Evolutionary conservation across 768 basidiomycete species (phyloP).

Genomic region (Leccinum ochraceum): DNA sequence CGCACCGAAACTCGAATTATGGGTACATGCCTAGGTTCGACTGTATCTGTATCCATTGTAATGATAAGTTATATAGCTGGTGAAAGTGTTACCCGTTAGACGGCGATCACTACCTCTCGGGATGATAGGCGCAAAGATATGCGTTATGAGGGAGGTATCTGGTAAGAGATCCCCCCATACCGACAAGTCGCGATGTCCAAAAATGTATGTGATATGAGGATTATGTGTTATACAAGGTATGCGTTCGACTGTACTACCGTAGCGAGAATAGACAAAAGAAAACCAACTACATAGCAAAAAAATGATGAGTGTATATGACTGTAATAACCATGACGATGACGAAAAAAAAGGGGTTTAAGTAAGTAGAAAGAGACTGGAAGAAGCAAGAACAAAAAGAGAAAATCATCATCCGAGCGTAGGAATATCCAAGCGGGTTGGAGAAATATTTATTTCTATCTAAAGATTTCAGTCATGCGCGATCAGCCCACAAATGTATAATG

Average conservation of each 20-base stretch:
- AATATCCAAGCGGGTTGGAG: neutral
- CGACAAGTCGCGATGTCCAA: neutral
- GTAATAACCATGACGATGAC: neutral
- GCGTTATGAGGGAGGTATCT: neutral
- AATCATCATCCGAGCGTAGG: neutral
- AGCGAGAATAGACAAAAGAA: neutral
- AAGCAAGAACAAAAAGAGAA: neutral
- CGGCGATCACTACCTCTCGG: too few species aligned
- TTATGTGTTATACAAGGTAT: neutral
- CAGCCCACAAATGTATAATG: slow-evolving; percentile 36
- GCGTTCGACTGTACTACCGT: neutral
- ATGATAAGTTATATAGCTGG: too few species aligned
- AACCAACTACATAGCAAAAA: slow-evolving; percentile 8
- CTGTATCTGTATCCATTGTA: too few species aligned
- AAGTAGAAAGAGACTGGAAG: neutral
- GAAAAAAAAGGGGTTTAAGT: neutral
- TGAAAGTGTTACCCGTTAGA: too few species aligned
- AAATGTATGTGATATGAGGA: neutral
- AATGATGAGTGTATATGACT: slow-evolving; percentile 18
- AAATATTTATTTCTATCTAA: neutral
- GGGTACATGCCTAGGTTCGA: too few species aligned
- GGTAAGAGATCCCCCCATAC: neutral
- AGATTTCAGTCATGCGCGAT: slow-evolving; percentile 28
- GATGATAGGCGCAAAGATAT: too few species aligned
- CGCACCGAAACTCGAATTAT: too few species aligned